These are phyloP conservation scores for Arthrobotrys pseudoclavata DNA, from an alignment of 2,329 filamentous ascomycete species.

Conservation along the genomic window DNA sequence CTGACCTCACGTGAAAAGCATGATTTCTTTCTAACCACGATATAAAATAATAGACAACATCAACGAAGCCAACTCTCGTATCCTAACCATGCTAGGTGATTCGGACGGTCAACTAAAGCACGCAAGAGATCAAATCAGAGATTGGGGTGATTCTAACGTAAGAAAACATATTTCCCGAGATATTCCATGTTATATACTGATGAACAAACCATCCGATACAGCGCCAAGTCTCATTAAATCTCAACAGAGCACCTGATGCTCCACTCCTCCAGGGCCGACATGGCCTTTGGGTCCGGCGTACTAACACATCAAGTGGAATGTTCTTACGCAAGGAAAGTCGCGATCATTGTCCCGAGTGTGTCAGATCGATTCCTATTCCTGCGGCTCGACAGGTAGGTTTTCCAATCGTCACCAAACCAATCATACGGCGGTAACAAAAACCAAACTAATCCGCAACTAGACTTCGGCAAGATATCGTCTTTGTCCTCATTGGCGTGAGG, in stretches of 20 bases:
- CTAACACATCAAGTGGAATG: constrained; percentile 38
- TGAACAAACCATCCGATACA: background rate
- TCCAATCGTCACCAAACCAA: background rate
- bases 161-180: background rate
- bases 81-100: background rate
- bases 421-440: background rate
- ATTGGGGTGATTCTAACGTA: background rate
- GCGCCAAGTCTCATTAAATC: background rate
- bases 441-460: background rate
- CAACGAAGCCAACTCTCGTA: background rate
- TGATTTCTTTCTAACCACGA: too few relatives aligned
- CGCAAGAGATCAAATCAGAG: background rate
- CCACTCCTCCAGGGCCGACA: constrained; percentile 14
- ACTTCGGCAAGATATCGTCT: constrained; percentile 40
- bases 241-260: constrained; percentile 9
- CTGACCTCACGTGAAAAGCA: background rate
- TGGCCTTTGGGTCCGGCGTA: constrained; percentile 28
- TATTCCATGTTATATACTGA: background rate
- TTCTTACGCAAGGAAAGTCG: constrained; percentile 1
- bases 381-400: constrained; percentile 4
- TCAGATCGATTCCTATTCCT: background rate
- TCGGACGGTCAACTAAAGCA: background rate
- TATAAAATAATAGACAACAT: background rate
- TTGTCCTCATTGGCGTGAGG: constrained; percentile 41
- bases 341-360: constrained; percentile 27